Evolutionary conservation across 1,284 basidiomycete species (phyloP), one percentile per base, ranked within the genome.

Genomic region (Cutaneotrichosporon sp.): DNA sequence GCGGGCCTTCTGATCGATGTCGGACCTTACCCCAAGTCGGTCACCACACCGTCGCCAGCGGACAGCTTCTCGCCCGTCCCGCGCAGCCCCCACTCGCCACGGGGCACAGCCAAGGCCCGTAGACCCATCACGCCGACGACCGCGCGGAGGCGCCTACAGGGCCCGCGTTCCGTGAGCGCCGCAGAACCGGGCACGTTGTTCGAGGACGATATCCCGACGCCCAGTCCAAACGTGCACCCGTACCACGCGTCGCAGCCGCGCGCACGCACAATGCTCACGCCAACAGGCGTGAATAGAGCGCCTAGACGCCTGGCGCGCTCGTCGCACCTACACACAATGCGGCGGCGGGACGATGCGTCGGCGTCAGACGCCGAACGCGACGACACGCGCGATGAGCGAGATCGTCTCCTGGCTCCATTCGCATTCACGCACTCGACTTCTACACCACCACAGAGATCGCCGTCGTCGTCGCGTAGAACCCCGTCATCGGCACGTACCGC

Each of bases 251-350:
- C 30, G 5, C 50, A 38, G 4, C 40, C 40, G 21, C 40, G 21
- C 40, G 23, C 10, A 17, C 34, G n/a, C 38, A 37, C 12, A 26
- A 30, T 30, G 26, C 26, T 30, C 26, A 30, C 26, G 26, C 26
- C 26, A 30, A 30, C 26, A 10, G 26, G 26, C 26, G 26, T 30
- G 7, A 10, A 10, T 5, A 5, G 26, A 5, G 10, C 26, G 7
- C 26, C 26, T 30, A 30, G 56, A n/a, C 23, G 50, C 13, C 47
- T 71, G 1, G 70, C 68, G 2, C 56, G 65, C n/a, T 62, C 53
- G 21, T 60, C 67, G 0, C 72, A 74, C 57, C 55, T 74, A 33
- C 72, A 74, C 54, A 58, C 65, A 0, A 58, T 72, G 26, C 48
- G 55, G 20, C 42, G 51, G 33, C 41, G 55, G 23, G 55, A 56